phyloP scores from a whole-genome alignment of 2,329 filamentous ascomycete species.

The Teratosphaeria nubilosa region DNA sequence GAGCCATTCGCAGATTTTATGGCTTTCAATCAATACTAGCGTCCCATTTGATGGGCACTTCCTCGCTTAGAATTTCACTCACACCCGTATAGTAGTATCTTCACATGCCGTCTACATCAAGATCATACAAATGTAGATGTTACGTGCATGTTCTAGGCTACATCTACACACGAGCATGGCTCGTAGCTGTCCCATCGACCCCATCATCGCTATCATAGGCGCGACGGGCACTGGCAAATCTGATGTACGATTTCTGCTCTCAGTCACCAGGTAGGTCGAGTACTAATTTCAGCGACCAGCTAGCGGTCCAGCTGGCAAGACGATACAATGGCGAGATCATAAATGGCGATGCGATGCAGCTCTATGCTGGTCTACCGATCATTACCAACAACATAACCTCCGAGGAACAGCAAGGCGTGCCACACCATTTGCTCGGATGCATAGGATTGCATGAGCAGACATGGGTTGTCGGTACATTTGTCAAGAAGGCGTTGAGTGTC shows the following conservation, averaged over 20 bases:
- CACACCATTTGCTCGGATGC: slow-evolving; percentile 78
- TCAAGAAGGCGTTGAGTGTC: slow-evolving; percentile 53
- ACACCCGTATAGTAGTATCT: too few species aligned
- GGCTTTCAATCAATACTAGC: neutral
- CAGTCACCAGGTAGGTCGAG: neutral
- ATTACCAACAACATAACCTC: slow-evolving; percentile 86
- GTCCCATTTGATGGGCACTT: neutral
- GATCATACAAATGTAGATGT: neutral
- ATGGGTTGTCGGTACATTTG: slow-evolving; percentile 75
- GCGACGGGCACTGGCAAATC: slow-evolving; percentile 92
- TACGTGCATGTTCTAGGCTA: neutral
- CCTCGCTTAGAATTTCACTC: neutral
- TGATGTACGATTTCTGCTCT: slow-evolving; percentile 47
- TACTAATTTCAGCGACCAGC: slow-evolving; percentile 45
- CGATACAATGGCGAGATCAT: slow-evolving; percentile 86
- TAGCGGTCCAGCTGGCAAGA: slow-evolving; percentile 78
- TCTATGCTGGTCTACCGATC: slow-evolving; percentile 83
- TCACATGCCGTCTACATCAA: too few species aligned
- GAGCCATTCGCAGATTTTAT: neutral
- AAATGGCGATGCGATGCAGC: slow-evolving; percentile 96
- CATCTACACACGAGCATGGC: neutral
- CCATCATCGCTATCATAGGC: slow-evolving; percentile 73
- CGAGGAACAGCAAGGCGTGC: slow-evolving; percentile 66
- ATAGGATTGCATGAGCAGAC: slow-evolving; percentile 66
- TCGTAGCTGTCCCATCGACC: neutral